Evolutionary conservation across 257 asterid species (phyloP), one percentile per base, ranked within the genome.

Genomic region (Perilla frutescens): DNA sequence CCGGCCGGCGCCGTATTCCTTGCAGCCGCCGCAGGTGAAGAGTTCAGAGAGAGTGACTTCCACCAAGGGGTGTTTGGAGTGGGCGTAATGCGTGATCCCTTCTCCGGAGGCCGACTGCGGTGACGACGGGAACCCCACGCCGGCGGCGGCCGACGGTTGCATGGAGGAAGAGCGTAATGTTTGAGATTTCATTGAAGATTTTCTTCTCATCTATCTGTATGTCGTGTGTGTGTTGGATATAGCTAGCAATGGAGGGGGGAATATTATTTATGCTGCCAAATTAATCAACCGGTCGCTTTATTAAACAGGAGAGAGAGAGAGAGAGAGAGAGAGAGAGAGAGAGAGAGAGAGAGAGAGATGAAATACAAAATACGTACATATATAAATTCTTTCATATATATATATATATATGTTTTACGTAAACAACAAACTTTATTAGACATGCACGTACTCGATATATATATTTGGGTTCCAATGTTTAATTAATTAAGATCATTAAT

Each of bases 1-100:
- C 66, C 80, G 86, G 45, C 96, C 96, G 1, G 97, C 81, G 6
- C 97, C 97, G 51, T 86, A 89, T 68, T 92, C 96, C 67, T 86
- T 92, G 70, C 98, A 92, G 56, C 97, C 96, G 15, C 69, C 41
- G 63, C 97, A 92, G 8, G 71, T 77, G 76, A 87, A 92, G 64
- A 86, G 76, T 10, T 92, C 96, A 0, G 83, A 15, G 29, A 82
- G 79, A 14, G 76, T 82, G 1, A 83, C 67, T 63, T 81, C 80
- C 2, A 60, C 77, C 15, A 92, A 79, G 31, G 96, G 92, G 81
- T 92, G 98, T 57, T 86, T 80, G 37, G 90, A 77, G 82, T 90
- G 98, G 40, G 79, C 36, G 57, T 82, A 77, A 67, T 92, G 98
- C 14, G 81, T 77, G 65, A 90, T 84, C 74, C 78, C 87, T 62